Evolutionary conservation across 2,329 filamentous ascomycete genomes (phyloP).

Genomic region (Penicillium sp.): DNA sequence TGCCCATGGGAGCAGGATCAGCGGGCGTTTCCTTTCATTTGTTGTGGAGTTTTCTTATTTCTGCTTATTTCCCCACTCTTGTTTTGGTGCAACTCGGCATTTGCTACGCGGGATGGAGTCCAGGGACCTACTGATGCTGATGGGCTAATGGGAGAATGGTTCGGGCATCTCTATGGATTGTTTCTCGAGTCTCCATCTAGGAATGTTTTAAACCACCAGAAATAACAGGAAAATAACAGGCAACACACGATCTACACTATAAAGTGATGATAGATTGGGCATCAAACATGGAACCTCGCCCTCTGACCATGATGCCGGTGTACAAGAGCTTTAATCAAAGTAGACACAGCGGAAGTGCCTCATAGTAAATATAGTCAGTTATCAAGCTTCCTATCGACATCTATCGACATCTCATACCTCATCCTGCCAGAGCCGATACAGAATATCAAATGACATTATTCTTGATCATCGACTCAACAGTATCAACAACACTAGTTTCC

Average conservation of each 20-base stretch:
- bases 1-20: conserved; percentile 23
- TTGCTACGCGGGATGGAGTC: conserved; percentile 16
- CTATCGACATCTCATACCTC: too few relatives aligned
- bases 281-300: too few relatives aligned
- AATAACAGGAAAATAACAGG: too few relatives aligned
- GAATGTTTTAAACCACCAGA: too few relatives aligned
- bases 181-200: background rate
- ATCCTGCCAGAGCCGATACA: too few relatives aligned
- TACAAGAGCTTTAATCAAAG: too few relatives aligned
- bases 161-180: background rate
- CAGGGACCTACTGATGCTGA: conserved; percentile 9
- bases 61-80: background rate
- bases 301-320: too few relatives aligned
- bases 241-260: too few relatives aligned
- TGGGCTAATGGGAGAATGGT: conserved; percentile 3
- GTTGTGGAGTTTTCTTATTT: conserved; percentile 20
- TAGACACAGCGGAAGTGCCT: too few relatives aligned
- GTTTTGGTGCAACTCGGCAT: conserved; percentile 13
- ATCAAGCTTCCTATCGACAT: too few relatives aligned
- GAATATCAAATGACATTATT: background rate
- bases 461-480: background rate
- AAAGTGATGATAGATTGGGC: too few relatives aligned
- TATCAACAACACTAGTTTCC: background rate
- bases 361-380: too few relatives aligned
- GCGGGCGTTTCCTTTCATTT: conserved; percentile 30